Conservation (phyloP, 192 early-diverging fungal genomes). For the Coemansia sp. region DNA sequence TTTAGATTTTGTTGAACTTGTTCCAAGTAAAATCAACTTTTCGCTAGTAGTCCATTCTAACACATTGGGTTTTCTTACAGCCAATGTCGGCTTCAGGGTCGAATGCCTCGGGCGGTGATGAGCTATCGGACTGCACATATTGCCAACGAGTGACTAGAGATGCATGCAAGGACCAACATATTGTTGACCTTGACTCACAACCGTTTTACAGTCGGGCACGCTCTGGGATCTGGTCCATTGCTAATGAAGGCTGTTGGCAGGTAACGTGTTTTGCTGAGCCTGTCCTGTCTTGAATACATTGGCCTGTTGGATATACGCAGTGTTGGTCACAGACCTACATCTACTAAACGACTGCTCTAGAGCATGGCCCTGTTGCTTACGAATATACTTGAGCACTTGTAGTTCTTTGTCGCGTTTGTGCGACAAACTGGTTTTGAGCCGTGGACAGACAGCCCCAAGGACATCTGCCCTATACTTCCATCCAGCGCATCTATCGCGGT, state of each 20-base stretch:
- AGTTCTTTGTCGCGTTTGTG: slow-evolving; percentile 13
- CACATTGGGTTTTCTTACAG: background rate
- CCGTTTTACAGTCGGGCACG: slow-evolving; percentile 14
- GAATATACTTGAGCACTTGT: background rate
- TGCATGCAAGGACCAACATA: slow-evolving; percentile 1
- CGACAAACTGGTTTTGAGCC: slow-evolving; percentile 9
- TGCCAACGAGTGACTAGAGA: slow-evolving; percentile 26
- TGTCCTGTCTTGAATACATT: background rate
- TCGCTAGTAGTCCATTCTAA: background rate
- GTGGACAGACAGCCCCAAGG: background rate
- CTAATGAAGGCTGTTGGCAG: slow-evolving; percentile 29
- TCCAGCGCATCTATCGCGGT: slow-evolving; percentile 2
- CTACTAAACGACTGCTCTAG: background rate
- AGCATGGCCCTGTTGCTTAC: background rate
- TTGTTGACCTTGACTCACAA: slow-evolving; percentile 9
- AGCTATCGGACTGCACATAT: slow-evolving; percentile 25
- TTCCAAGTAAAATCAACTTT: too few relatives aligned
- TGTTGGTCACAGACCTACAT: background rate
- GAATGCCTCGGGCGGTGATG: slow-evolving; percentile 1
- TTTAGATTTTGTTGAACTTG: too few relatives aligned
- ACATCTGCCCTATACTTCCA: background rate
- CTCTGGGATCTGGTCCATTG: slow-evolving; percentile 17
- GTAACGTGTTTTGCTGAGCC: slow-evolving; percentile 11
- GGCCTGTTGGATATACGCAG: background rate
- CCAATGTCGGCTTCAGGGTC: slow-evolving; percentile 11